A percentile compares a stretch with the other conserved stretches of the same genome.
phyloP scores from a whole-genome alignment of 805 yeast genomes.

The Ogataea ramenticola region DNA sequence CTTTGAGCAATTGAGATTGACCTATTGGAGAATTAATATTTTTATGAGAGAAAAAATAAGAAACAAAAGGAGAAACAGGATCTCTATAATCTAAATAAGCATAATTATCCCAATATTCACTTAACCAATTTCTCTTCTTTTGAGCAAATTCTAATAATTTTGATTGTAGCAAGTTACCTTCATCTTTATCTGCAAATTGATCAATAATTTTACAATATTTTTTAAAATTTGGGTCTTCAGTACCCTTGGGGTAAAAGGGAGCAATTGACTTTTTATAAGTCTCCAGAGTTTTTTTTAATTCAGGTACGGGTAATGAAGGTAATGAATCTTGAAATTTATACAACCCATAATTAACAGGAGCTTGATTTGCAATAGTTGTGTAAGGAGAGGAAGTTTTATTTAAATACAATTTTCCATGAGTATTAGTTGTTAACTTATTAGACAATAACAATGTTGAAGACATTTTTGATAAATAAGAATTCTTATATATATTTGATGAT shows the following conservation, averaged over 20 bases:
- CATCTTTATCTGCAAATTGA: slow-evolving; percentile 48
- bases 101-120: slow-evolving; percentile 88
- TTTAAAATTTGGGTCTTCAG: slow-evolving; percentile 29
- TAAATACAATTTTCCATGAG: too few relatives aligned
- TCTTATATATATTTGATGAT: too few relatives aligned
- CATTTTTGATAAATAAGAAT: too few relatives aligned
- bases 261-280: slow-evolving; percentile 65
- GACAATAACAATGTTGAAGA: too few relatives aligned
- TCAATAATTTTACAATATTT: slow-evolving; percentile 50
- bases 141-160: slow-evolving; percentile 53
- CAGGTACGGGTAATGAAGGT: slow-evolving; percentile 86
- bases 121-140: slow-evolving; percentile 75
- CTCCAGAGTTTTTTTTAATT: slow-evolving; percentile 59
- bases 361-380: neutral
- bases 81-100: slow-evolving; percentile 88
- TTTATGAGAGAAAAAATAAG: slow-evolving; percentile 82
- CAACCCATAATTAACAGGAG: slow-evolving; percentile 49
- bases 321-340: slow-evolving; percentile 64
- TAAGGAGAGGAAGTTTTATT: neutral
- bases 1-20: slow-evolving; percentile 59
- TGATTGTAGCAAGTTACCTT: slow-evolving; percentile 67
- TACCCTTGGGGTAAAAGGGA: slow-evolving; percentile 53
- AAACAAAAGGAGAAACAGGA: slow-evolving; percentile 91
- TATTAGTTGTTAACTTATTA: too few relatives aligned
- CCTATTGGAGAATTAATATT: slow-evolving; percentile 54